Evolutionary conservation across 192 early-diverging fungal genomes (phyloP).

Genomic region (Umbelopsis isabellina): DNA sequence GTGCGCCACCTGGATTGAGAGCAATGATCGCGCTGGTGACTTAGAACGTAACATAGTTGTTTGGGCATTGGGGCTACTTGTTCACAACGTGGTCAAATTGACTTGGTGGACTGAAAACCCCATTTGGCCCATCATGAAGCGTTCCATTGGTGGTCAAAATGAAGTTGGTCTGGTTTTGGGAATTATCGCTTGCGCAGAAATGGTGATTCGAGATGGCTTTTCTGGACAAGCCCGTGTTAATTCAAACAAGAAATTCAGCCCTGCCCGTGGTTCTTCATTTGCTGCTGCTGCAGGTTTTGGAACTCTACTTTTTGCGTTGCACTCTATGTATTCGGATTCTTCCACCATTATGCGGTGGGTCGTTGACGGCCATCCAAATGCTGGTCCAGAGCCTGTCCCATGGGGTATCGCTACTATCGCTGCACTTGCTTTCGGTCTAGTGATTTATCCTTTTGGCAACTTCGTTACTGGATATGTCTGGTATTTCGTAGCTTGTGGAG

Average conservation of each 20-base stretch:
- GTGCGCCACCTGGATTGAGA: constrained; percentile 60
- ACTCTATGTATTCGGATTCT: constrained; percentile 78
- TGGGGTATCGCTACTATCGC: constrained; percentile 69
- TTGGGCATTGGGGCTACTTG: constrained; percentile 69
- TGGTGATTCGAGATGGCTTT: constrained; percentile 50
- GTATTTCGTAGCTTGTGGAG: constrained; percentile 60
- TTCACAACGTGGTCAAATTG: constrained; percentile 72
- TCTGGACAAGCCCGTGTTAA: not conserved
- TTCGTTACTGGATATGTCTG: constrained; percentile 53
- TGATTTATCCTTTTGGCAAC: constrained; percentile 48
- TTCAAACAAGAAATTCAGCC: constrained; percentile 13
- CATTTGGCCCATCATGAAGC: constrained; percentile 83
- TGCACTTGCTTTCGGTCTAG: constrained; percentile 60
- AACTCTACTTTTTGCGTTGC: constrained; percentile 68
- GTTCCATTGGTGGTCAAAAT: constrained; percentile 73
- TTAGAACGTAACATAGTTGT: constrained; percentile 66
- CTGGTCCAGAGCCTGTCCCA: constrained; percentile 73
- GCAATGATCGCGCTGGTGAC: constrained; percentile 51
- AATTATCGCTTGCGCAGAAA: constrained; percentile 59
- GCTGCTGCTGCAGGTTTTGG: constrained; percentile 65
- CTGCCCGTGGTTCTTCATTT: constrained; percentile 43
- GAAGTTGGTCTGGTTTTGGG: constrained; percentile 63
- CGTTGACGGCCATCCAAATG: constrained; percentile 73
- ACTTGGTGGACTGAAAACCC: constrained; percentile 81
- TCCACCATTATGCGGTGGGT: constrained; percentile 77